Percentiles rank a stretch among this genome's conserved stretches.
These are phyloP conservation scores for Kandelia obovata DNA, from an alignment of 345 rosid species.

Conservation along the genomic window DNA sequence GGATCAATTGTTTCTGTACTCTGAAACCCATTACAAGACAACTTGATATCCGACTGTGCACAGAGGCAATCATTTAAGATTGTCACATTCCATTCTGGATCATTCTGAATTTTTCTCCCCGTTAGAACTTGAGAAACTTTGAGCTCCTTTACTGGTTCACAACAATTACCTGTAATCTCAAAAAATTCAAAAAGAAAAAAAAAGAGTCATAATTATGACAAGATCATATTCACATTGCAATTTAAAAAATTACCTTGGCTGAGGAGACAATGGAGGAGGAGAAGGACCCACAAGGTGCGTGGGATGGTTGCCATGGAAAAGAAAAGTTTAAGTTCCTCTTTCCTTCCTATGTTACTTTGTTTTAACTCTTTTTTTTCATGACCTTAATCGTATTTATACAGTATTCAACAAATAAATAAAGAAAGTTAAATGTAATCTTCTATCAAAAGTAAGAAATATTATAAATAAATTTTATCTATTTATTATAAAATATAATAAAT, in stretches of 20 bases:
- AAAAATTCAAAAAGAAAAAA: no score
- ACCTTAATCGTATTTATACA: no score
- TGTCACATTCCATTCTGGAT: conserved; percentile 19
- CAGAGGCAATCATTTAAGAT: conserved; percentile 21
- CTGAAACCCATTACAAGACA: conserved; percentile 24
- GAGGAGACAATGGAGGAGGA: background rate
- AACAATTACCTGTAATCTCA: conserved; percentile 17
- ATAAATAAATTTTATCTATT: no score
- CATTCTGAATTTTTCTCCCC: background rate
- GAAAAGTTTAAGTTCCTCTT: background rate
- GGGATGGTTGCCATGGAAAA: background rate
- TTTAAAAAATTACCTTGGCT: background rate
- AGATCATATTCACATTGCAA: no score
- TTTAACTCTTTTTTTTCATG: no score
- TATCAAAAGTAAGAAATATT: no score
- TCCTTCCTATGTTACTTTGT: no score
- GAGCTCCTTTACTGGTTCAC: background rate
- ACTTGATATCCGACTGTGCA: background rate
- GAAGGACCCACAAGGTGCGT: background rate
- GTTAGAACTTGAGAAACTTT: conserved; percentile 16
- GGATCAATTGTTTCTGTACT: conserved; percentile 6
- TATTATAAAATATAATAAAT: no score
- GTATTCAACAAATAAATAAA: no score
- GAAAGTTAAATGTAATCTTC: background rate
- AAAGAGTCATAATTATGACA: no score